These are phyloP conservation scores for Aspergillus avenaceus DNA, from an alignment of 495 filamentous ascomycete genomes.

Conservation along the genomic window DNA sequence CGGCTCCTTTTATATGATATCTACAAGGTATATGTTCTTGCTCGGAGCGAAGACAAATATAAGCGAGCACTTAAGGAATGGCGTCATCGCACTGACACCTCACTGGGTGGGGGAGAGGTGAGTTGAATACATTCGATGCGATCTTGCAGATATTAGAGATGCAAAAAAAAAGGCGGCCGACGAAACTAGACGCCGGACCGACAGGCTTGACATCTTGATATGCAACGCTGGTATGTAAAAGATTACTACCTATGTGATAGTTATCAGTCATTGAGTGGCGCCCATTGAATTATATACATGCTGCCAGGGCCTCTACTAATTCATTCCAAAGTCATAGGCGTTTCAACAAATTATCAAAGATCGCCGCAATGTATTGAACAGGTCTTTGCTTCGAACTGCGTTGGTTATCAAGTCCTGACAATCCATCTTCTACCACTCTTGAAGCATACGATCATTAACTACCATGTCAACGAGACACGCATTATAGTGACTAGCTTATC, in stretches of 20 bases:
- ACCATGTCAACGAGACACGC: slow-evolving; percentile 15
- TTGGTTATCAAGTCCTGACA: slow-evolving; percentile 34
- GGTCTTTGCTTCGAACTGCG: slow-evolving; percentile 37
- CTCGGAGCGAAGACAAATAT: slow-evolving; percentile 24
- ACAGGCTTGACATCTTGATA: slow-evolving; percentile 34
- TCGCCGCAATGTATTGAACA: slow-evolving; percentile 28
- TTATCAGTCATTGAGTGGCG: too few species aligned
- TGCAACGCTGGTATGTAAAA: slow-evolving; percentile 33
- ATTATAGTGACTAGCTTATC: slow-evolving; percentile 29
- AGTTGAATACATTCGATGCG: slow-evolving; percentile 28
- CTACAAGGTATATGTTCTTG: slow-evolving; percentile 29
- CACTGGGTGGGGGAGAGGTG: slow-evolving; percentile 9
- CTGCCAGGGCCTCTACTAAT: too few species aligned
- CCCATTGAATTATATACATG: too few species aligned
- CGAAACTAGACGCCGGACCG: slow-evolving; percentile 12
- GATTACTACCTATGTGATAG: too few species aligned
- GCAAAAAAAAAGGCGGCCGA: slow-evolving; percentile 21
- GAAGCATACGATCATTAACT: slow-evolving; percentile 10
- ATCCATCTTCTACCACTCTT: slow-evolving; percentile 31
- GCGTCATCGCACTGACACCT: not conserved
- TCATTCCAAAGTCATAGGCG: slow-evolving; percentile 9
- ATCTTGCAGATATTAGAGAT: slow-evolving; percentile 26
- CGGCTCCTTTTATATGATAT: slow-evolving; percentile 41
- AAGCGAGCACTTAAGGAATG: slow-evolving; percentile 17
- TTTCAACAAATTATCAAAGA: slow-evolving; percentile 17